Conservation (phyloP, 2,329 filamentous ascomycete species). For the Huntiella omanensis region DNA sequence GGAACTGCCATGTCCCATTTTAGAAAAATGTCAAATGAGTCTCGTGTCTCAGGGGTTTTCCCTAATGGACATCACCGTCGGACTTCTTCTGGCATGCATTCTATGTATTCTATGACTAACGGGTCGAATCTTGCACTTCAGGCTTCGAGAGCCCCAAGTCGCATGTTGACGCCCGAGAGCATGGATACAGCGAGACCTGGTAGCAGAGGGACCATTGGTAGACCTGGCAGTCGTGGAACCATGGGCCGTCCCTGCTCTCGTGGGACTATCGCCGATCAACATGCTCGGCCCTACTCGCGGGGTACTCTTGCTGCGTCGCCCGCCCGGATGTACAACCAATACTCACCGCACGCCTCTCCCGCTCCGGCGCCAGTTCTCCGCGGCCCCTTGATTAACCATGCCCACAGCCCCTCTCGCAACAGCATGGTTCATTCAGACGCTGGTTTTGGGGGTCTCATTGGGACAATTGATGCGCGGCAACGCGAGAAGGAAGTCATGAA, state of each 20-base stretch:
- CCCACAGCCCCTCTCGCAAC: background rate
- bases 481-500: slow-evolving; percentile 56
- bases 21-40: slow-evolving; percentile 9
- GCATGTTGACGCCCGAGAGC: slow-evolving; percentile 9
- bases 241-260: slow-evolving; percentile 16
- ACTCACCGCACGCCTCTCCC: slow-evolving; percentile 30
- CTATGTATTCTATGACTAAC: slow-evolving; percentile 2
- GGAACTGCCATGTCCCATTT: slow-evolving; percentile 6
- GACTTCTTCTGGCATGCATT: slow-evolving; percentile 1
- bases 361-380: background rate
- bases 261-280: slow-evolving; percentile 15
- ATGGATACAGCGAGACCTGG: slow-evolving; percentile 1
- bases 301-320: slow-evolving; percentile 23
- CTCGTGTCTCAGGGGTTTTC: background rate
- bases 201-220: slow-evolving; percentile 13
- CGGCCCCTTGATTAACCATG: slow-evolving; percentile 5
- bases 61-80: slow-evolving; percentile 2
- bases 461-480: slow-evolving; percentile 63
- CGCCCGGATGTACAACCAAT: background rate
- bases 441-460: slow-evolving; percentile 40
- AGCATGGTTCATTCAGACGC: background rate
- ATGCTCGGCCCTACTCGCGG: slow-evolving; percentile 23
- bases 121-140: background rate
- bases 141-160: slow-evolving; percentile 3
- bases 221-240: slow-evolving; percentile 22